A percentile compares a stretch with the other conserved stretches of the same genome.
Evolutionary conservation across 192 early-diverging fungal species (phyloP).

Genomic region (Coemansia sp.): DNA sequence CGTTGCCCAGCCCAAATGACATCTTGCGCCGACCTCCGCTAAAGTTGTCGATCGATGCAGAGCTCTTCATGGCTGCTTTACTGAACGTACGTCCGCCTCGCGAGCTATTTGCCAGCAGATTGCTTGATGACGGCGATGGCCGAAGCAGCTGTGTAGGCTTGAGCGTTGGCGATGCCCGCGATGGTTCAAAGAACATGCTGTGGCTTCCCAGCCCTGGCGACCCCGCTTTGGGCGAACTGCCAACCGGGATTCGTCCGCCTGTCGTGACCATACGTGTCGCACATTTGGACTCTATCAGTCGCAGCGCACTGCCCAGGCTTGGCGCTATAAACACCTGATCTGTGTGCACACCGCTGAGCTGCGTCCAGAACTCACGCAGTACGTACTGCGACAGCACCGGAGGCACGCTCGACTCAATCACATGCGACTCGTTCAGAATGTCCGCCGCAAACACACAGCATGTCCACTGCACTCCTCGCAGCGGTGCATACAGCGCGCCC

Average conservation of each 20-base stretch:
- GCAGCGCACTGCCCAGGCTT: constrained; percentile 30
- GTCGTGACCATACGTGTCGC: constrained; percentile 7
- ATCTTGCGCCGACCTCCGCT: constrained; percentile 26
- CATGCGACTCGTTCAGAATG: constrained; percentile 28
- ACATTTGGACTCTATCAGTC: constrained; percentile 26
- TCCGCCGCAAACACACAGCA: constrained; percentile 44
- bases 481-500: constrained; percentile 27
- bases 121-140: constrained; percentile 28
- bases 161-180: constrained; percentile 9
- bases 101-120: constrained; percentile 7
- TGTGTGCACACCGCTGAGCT: constrained; percentile 24
- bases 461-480: constrained; percentile 29
- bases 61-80: constrained; percentile 17
- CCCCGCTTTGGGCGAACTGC: not conserved
- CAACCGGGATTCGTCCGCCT: not conserved
- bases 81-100: constrained; percentile 25
- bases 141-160: constrained; percentile 11
- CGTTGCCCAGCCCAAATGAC: constrained; percentile 23
- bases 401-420: constrained; percentile 32
- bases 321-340: constrained; percentile 43
- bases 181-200: constrained; percentile 16
- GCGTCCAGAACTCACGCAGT: constrained; percentile 46
- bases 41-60: constrained; percentile 34
- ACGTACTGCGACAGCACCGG: constrained; percentile 40
- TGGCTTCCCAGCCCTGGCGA: constrained; percentile 17